Percentiles rank a stretch among this genome's conserved stretches.
These are phyloP conservation scores for Heterobasidion parviporum DNA, from an alignment of 1,284 basidiomycete species.

Conservation along the genomic window DNA sequence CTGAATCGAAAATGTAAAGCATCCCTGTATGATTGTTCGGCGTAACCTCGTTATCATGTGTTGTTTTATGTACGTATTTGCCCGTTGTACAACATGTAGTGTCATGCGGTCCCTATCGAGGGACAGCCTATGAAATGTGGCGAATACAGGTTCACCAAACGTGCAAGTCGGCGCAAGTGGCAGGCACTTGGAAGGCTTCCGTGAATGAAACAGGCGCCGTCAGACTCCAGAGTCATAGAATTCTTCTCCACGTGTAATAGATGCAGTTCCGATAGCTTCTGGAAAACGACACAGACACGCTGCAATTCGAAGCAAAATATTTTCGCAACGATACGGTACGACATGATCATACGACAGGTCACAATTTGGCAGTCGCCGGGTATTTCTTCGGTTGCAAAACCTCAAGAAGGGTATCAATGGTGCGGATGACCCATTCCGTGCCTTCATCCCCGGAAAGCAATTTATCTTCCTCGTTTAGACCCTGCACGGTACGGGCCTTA, in stretches of 20 bases:
- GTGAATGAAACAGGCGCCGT: background rate
- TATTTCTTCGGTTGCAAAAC: slow-evolving; percentile 37
- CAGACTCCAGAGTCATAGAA: background rate
- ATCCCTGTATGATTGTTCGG: background rate
- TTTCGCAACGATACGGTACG: slow-evolving; percentile 1
- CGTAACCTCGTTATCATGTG: background rate
- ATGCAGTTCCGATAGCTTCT: background rate
- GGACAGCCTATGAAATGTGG: background rate
- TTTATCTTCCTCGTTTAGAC: slow-evolving; percentile 64
- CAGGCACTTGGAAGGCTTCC: background rate
- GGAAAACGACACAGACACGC: slow-evolving; percentile 1
- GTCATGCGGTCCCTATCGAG: background rate
- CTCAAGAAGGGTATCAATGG: slow-evolving; percentile 77
- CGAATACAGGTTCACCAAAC: background rate
- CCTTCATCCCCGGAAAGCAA: slow-evolving; percentile 91
- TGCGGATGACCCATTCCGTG: slow-evolving; percentile 85
- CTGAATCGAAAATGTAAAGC: slow-evolving; percentile 7
- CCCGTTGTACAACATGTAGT: background rate
- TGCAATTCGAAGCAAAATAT: slow-evolving; percentile 2
- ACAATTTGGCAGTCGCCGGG: slow-evolving; percentile 44
- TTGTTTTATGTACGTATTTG: background rate
- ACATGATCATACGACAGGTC: slow-evolving; percentile 18
- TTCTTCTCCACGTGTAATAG: background rate
- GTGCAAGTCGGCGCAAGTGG: background rate
- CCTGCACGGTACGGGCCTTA: slow-evolving; percentile 62